Base-by-base conservation (phyloP, 2,329 filamentous ascomycete species). In the Colletotrichum theobromicola region DNA sequence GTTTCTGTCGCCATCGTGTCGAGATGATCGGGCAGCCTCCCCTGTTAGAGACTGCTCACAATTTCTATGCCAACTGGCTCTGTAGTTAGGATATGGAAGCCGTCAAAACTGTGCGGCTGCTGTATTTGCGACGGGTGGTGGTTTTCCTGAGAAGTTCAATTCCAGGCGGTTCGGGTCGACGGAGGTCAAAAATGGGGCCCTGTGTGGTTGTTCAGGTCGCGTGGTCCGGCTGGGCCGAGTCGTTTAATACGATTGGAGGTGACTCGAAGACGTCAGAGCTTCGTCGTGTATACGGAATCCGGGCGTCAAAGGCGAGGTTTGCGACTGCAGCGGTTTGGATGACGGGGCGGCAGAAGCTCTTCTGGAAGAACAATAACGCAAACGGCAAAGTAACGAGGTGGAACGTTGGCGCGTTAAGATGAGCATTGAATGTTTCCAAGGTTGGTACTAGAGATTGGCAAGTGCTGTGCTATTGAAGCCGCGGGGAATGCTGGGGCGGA, bases 361-460 rank as follows among this genome's bases (percentile, higher is more conserved):
- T 72, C 28, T 46, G 37, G 60, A 32, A 12, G 34, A 57, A 67
- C 68, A 74, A 66, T 30, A 72, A 74, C 62, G 67, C 55, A 72
- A 72, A 61, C 68, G 57, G 69, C 68, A 74, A 57, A 74, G 65
- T 26, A 61, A 70, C 73, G 64, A 61, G 64, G 70, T 70, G 70
- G 70, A 69, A 75, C 73, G 73, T 53, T 55, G 68, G 26, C 57
- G 72, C 73, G 69, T 72, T 75, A 70, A 68, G 73, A 73, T 74
- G 73, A 74, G 73, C 73, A 75, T 75, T 69, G 73, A 69, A 75
- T 74, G 73, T 74, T 75, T 75, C 60, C 73, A 60, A 72, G 57
- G 21, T 28, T 32, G 60, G 46, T 24, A 63, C 55, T 62, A 67
- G 24, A 58, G 21, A 28, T 37, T 26, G 60, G 16, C 35, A 24